Evolutionary conservation across 805 yeast species (phyloP).

Genomic region (Clavispora asparagi): DNA sequence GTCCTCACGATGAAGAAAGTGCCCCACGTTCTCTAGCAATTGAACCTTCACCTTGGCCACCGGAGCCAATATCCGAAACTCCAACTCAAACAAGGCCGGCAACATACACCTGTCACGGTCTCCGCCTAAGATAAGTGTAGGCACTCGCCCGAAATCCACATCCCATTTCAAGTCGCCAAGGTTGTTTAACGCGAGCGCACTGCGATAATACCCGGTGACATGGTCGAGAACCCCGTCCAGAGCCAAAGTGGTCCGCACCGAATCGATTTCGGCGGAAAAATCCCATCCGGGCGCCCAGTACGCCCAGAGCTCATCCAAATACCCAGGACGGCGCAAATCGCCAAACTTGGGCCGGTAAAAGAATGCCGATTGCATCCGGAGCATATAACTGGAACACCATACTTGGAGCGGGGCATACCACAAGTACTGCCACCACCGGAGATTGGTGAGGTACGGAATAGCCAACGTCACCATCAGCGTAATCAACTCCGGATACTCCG

Average conservation of each 20-base stretch:
- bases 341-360: constrained; percentile 17
- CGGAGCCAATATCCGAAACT: constrained; percentile 15
- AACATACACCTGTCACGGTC: constrained; percentile 38
- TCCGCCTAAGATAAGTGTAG: constrained; percentile 33
- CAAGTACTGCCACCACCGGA: constrained; percentile 23
- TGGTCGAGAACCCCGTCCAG: constrained; percentile 24
- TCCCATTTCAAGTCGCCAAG: constrained; percentile 11
- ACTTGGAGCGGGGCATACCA: constrained; percentile 31
- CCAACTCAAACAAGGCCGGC: constrained; percentile 21
- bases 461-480: constrained; percentile 33
- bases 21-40: constrained; percentile 26
- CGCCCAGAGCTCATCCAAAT: constrained; percentile 29
- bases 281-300: constrained; percentile 39
- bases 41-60: constrained; percentile 20
- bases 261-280: constrained; percentile 21
- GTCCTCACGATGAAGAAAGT: constrained; percentile 37
- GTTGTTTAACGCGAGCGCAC: constrained; percentile 14
- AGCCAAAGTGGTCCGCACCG: constrained; percentile 24
- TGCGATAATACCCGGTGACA: constrained; percentile 36
- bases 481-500: constrained; percentile 28
- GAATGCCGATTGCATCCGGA: constrained; percentile 29
- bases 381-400: constrained; percentile 30
- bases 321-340: constrained; percentile 17
- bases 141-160: constrained; percentile 32
- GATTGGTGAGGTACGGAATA: constrained; percentile 30